Base-by-base conservation (phyloP, 2,329 filamentous ascomycete species). In the Aotearoamyces nothofagi region DNA sequence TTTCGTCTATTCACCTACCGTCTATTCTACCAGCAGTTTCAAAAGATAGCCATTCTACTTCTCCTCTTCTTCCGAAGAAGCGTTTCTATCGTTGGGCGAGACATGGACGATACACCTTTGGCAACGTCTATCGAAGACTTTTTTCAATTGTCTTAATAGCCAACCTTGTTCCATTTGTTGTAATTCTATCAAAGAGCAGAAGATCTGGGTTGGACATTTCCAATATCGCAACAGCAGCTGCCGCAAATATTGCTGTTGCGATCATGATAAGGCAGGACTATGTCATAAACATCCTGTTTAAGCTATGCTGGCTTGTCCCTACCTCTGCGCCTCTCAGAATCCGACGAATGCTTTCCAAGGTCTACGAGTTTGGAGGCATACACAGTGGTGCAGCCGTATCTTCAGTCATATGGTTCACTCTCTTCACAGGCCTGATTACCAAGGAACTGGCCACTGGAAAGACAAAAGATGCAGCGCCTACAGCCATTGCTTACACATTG, bases 51-150 rank as follows among this genome's bases (percentile, higher is more conserved):
- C n/a, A n/a, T n/a, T n/a, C n/a, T n/a, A n/a, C n/a, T n/a, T n/a
- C n/a, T n/a, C n/a, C n/a, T n/a, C n/a, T n/a, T 22, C 24, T 26
- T 26, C 24, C 24, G n/a, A 10, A 6, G n/a, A 26, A 26, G 9
- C 6, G 5, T 4, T 15, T 11, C 14, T 5, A 10, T 3, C 24
- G 11, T 12, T 31, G 38, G 12, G 33, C 40, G 27, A 33, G 34
- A 22, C 38, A 34, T 14, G 25, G 33, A 3, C 30, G 41, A 29
- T 42, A 45, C 30, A 38, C 39, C 15, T 46, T 66, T 32, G 56
- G 68, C 43, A 63, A 63, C 31, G 55, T 62, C 15, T 73, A 73
- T 39, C 59, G 68, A 14, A 58, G 61, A 4, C 58, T 73, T 7
- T 71, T 73, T 47, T 60, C 61, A 23, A 28, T 69, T 7, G 52